These are phyloP conservation scores for Solanum pinnatisectum DNA, from an alignment of 257 asterid genomes.

Conservation along the genomic window DNA sequence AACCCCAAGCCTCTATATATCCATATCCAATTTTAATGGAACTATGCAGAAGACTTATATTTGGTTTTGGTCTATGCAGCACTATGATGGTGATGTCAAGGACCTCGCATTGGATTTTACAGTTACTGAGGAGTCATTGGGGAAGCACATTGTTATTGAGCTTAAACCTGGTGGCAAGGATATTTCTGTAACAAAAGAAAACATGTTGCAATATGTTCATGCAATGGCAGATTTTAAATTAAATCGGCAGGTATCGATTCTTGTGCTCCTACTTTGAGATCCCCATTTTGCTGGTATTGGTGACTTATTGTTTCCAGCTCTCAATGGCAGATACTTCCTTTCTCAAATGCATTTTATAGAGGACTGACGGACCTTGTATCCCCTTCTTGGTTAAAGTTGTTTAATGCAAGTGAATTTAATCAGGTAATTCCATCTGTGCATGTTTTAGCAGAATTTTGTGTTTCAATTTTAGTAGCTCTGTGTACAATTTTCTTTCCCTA, in stretches of 20 bases:
- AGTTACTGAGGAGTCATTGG: slow-evolving; percentile 83
- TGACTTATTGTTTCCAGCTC: slow-evolving; percentile 16
- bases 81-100: slow-evolving; percentile 74
- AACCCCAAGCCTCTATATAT: neutral
- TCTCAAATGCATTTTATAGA: slow-evolving; percentile 89
- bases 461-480: neutral
- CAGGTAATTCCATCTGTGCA: slow-evolving; percentile 46
- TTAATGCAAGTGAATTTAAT: slow-evolving; percentile 90
- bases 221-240: slow-evolving; percentile 95
- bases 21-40: neutral
- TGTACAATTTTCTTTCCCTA: neutral
- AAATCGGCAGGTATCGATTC: slow-evolving; percentile 72
- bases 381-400: slow-evolving; percentile 92
- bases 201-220: slow-evolving; percentile 93
- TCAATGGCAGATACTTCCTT: slow-evolving; percentile 76
- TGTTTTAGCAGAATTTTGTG: neutral
- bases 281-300: slow-evolving; percentile 12
- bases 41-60: neutral
- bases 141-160: slow-evolving; percentile 64
- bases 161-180: slow-evolving; percentile 96
- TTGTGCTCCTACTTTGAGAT: slow-evolving; percentile 1
- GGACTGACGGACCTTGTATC: slow-evolving; percentile 90
- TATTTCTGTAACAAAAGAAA: slow-evolving; percentile 66
- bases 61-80: slow-evolving; percentile 34
- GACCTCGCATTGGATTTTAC: slow-evolving; percentile 92